Evolutionary conservation across 164 flowering plant genomes (phyloP), one percentile per base, ranked within the genome.

Genomic region (Pachysandra terminalis): DNA sequence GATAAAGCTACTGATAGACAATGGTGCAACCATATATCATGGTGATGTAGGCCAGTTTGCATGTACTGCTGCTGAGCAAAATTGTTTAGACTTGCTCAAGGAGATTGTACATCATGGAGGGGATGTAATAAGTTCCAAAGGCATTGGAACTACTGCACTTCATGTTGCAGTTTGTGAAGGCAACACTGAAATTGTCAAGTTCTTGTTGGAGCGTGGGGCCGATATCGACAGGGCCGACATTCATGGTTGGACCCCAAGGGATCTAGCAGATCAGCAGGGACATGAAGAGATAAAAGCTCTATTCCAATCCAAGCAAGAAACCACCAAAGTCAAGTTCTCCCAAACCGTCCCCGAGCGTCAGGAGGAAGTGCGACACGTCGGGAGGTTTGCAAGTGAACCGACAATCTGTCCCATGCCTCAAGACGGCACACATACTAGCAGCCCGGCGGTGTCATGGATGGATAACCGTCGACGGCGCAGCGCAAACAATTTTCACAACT

Each of bases 101-200:
- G 81, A 81, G 28, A 77, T 90, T 5, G 71, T 77, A 57, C 73
- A 62, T 0, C 51, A 68, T 66, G 91, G 91, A 19, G 96, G 94
- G 13, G 77, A 90, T 55, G 81, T 88, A 37, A 85, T 82, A 0
- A 41, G 23, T 2, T 79, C 90, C 8, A 80, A 53, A 56, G 68
- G 57, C 77, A 78, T 79, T 35, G 97, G 93, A 19, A 75, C 69
- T 14, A 90, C 98, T 3, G 91, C 98, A 48, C 89, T 92, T 21
- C 96, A 92, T 61, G 78, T 75, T 27, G 98, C 96, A n/a, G 96
- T 90, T 19, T 78, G 82, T 45, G 95, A 92, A 48, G 98, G 81
- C 57, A 92, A 87, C 71, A 24, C 49, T 1, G 90, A 86, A 32
- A 73, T 86, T 2, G 96, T 89, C 24, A 74, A 81, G 64, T 88